Percentiles rank a stretch among this genome's conserved stretches.
phyloP scores from a whole-genome alignment of 495 filamentous ascomycete genomes.

The Jackrogersella multiformis region DNA sequence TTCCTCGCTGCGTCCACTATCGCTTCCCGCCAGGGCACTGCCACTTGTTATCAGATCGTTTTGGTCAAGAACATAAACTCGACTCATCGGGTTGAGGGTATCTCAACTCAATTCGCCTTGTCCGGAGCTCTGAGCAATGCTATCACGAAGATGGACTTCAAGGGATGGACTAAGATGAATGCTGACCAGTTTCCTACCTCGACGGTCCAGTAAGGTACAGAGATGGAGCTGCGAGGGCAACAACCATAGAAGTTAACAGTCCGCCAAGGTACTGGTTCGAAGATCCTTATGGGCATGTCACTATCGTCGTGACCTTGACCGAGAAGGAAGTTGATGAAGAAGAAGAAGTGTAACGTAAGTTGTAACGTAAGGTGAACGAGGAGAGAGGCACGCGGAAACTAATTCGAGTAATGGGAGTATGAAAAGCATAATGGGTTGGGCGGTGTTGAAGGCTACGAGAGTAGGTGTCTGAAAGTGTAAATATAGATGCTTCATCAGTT shows the following conservation, averaged over 20 bases:
- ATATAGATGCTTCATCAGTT: too few species aligned
- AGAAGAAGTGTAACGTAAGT: too few species aligned
- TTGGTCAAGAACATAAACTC: constrained; percentile 98
- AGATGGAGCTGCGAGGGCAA: neutral
- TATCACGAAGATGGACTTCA: constrained; percentile 52
- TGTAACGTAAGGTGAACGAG: neutral
- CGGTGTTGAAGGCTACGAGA: neutral
- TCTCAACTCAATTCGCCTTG: constrained; percentile 77
- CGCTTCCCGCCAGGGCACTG: constrained; percentile 88
- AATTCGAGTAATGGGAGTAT: constrained; percentile 18
- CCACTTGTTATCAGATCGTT: constrained; percentile 95
- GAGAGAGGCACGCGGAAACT: neutral
- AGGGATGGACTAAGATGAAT: constrained; percentile 57
- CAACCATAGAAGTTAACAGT: neutral
- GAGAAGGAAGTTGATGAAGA: neutral
- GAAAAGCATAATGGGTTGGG: neutral
- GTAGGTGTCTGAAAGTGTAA: neutral
- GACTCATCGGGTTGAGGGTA: constrained; percentile 90
- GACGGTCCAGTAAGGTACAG: constrained; percentile 42
- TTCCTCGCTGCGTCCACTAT: constrained; percentile 96
- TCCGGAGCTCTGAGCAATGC: constrained; percentile 69
- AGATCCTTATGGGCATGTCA: neutral
- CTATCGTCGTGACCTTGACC: neutral
- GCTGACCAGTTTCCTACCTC: constrained; percentile 54
- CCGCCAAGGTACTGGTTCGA: neutral